Conservation (phyloP, 768 basidiomycete genomes). For the Lentinula detonsa region DNA sequence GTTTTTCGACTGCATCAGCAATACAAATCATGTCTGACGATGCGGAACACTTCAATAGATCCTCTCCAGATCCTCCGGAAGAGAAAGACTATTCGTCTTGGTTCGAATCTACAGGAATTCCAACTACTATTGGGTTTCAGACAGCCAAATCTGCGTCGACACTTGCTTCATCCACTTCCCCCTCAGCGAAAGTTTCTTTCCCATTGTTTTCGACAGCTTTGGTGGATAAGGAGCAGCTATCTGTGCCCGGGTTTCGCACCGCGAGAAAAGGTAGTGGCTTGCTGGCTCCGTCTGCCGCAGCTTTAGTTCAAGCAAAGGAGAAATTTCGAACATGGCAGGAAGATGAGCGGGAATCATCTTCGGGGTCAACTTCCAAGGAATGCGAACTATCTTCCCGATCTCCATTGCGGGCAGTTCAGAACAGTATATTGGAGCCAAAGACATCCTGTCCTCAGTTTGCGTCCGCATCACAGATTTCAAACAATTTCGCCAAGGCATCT, state of each 20-base stretch:
- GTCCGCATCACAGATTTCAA: neutral
- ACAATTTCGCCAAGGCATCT: neutral
- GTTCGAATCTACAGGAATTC: conserved; percentile 35
- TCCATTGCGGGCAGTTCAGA: neutral
- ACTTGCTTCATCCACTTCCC: neutral
- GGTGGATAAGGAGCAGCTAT: neutral
- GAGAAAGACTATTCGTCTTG: conserved; percentile 41
- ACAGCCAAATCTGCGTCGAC: conserved; percentile 19
- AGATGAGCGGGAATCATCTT: conserved; percentile 16
- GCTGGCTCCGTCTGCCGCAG: conserved; percentile 45
- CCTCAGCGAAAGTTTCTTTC: neutral
- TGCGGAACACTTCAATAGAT: conserved; percentile 18
- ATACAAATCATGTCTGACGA: conserved; percentile 9
- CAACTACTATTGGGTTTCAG: conserved; percentile 26
- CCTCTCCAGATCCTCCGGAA: conserved; percentile 32
- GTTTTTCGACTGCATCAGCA: conserved; percentile 16
- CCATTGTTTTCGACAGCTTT: neutral
- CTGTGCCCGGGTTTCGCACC: conserved; percentile 20
- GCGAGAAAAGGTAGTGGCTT: conserved; percentile 27
- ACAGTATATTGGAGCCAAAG: neutral
- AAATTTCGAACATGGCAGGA: conserved; percentile 44
- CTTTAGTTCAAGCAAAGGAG: conserved; percentile 49
- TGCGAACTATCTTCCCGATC: neutral
- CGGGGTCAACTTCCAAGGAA: neutral
- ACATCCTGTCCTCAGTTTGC: conserved; percentile 2